phyloP scores from a whole-genome alignment of 2,329 filamentous ascomycete species.

The Aureobasidium lini region DNA sequence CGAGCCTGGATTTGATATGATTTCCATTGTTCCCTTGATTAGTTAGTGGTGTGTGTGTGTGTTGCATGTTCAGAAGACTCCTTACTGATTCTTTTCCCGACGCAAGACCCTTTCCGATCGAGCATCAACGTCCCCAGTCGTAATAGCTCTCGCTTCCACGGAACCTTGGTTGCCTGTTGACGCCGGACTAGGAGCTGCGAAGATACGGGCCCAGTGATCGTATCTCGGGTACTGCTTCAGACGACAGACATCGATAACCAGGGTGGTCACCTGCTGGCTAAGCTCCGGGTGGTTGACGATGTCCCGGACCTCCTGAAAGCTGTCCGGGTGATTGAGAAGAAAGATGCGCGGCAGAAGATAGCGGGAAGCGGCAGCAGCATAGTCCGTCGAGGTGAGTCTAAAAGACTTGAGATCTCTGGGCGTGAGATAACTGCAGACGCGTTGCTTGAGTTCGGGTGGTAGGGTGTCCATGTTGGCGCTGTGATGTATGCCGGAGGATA shows the following conservation, averaged over 20 bases:
- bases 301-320: not conserved
- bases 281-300: not conserved
- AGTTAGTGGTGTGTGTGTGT: not conserved
- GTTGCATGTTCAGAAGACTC: not conserved
- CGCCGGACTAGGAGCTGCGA: not conserved
- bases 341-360: not conserved
- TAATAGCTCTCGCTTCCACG: no score
- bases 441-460: not conserved
- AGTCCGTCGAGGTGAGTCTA: not conserved
- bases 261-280: not conserved
- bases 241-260: not conserved
- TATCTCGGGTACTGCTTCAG: not conserved
- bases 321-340: not conserved
- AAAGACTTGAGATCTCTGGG: slow-evolving; percentile 3
- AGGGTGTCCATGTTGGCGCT: not conserved
- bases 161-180: no score
- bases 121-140: no score
- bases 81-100: not conserved
- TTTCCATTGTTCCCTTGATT: not conserved
- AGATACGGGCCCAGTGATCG: not conserved
- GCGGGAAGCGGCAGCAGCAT: not conserved
- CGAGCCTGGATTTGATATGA: not conserved
- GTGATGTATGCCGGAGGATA: not conserved
- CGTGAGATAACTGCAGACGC: not conserved
- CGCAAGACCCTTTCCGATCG: not conserved